A percentile compares a stretch with the other conserved stretches of the same genome.
Conservation (phyloP, 345 rosid genomes). For the Microthlaspi erraticum region DNA sequence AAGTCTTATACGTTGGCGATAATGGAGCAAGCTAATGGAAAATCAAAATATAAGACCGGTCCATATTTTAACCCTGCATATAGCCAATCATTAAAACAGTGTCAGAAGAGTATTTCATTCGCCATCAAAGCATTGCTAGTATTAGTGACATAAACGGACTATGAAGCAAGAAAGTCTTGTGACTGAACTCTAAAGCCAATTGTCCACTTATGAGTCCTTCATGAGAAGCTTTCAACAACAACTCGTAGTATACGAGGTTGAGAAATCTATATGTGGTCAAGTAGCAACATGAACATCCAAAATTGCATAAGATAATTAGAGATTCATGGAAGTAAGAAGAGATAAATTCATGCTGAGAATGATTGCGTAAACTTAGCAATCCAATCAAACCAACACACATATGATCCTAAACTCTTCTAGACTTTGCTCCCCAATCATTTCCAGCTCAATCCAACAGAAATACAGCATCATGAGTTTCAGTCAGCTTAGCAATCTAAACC, state of each 20-base stretch:
- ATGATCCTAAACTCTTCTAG: constrained; percentile 5
- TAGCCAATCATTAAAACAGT: constrained; percentile 12
- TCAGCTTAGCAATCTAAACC: no score
- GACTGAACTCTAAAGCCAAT: not conserved
- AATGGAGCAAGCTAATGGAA: constrained; percentile 18
- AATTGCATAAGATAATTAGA: not conserved
- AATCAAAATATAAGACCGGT: constrained; percentile 26
- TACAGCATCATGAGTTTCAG: not conserved
- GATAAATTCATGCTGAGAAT: not conserved
- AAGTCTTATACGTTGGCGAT: not conserved
- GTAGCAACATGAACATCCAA: not conserved
- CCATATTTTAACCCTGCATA: constrained; percentile 33
- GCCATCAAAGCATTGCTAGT: constrained; percentile 6
- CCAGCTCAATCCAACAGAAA: not conserved
- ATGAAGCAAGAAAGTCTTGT: not conserved
- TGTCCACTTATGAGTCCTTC: not conserved
- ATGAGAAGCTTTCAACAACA: constrained; percentile 1
- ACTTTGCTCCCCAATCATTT: not conserved
- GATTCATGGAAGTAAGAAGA: not conserved
- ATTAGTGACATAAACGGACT: constrained; percentile 12
- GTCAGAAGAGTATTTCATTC: constrained; percentile 4
- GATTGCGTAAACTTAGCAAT: not conserved
- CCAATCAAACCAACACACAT: not conserved
- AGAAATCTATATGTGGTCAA: not conserved
- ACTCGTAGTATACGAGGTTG: not conserved